Percentiles rank a stretch among this genome's conserved stretches.
These are phyloP conservation scores for Cymbopogon flexuosus DNA, from an alignment of 202 grass and related monocot species.

Conservation along the genomic window DNA sequence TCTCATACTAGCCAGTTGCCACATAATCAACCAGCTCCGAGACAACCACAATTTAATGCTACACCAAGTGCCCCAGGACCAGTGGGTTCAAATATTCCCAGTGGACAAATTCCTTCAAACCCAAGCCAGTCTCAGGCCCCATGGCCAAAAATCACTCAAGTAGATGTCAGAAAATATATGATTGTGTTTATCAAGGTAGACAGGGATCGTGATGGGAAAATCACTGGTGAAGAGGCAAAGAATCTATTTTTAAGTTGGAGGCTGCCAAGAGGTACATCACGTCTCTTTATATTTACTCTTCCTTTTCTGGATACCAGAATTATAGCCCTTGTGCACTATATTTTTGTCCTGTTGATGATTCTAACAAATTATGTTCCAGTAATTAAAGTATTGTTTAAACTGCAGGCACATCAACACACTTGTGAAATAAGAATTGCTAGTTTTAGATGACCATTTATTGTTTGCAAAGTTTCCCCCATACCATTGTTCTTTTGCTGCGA, in stretches of 20 bases:
- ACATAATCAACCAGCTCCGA: constrained; percentile 42
- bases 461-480: background rate
- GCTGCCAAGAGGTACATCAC: constrained; percentile 79
- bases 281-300: constrained; percentile 8
- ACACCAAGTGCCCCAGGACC: constrained; percentile 40
- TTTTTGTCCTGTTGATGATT: constrained; percentile 24
- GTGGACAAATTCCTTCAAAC: constrained; percentile 50
- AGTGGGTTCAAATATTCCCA: constrained; percentile 34
- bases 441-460: background rate
- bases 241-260: constrained; percentile 99
- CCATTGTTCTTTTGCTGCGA: background rate
- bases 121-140: constrained; percentile 43
- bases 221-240: constrained; percentile 85
- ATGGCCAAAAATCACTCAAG: constrained; percentile 94
- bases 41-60: constrained; percentile 46
- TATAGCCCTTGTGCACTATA: constrained; percentile 4
- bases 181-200: constrained; percentile 95
- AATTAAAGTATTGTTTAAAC: constrained; percentile 20
- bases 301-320: background rate
- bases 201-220: constrained; percentile 97
- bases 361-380: background rate
- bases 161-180: constrained; percentile 88
- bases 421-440: background rate
- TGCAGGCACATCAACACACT: constrained; percentile 2
- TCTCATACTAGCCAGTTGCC: constrained; percentile 42